These are phyloP conservation scores for Tripidium arundinaceum DNA, from an alignment of 202 grass and related monocot genomes.

Conservation along the genomic window DNA sequence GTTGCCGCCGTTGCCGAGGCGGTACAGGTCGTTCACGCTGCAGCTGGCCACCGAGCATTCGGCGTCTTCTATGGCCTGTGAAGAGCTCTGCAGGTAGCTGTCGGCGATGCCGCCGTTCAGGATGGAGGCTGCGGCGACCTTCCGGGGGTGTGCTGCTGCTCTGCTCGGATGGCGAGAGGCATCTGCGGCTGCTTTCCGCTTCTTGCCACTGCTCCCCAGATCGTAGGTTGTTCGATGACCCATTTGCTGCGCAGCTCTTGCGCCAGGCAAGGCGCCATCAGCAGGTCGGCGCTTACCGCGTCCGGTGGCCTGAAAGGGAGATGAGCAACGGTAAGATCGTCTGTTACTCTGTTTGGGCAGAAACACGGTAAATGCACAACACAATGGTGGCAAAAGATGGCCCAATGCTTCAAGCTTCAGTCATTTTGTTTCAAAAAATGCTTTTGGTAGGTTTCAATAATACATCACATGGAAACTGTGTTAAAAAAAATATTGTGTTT, in stretches of 20 bases:
- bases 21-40: constrained; percentile 35
- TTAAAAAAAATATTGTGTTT: background rate
- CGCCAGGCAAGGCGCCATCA: background rate
- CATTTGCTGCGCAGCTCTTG: background rate
- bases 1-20: background rate
- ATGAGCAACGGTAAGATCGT: background rate
- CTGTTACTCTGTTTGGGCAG: background rate
- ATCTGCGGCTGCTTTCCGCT: constrained; percentile 29
- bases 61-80: constrained; percentile 31
- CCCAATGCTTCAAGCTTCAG: background rate
- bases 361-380: background rate
- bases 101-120: background rate
- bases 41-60: constrained; percentile 79
- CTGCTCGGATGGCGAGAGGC: constrained; percentile 17
- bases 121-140: no score
- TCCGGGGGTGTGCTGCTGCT: background rate
- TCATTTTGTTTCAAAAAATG: no score
- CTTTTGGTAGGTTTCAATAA: background rate
- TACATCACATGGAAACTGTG: background rate
- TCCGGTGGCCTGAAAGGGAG: constrained; percentile 19
- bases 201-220: constrained; percentile 8
- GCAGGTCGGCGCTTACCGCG: constrained; percentile 1
- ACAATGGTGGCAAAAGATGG: background rate
- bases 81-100: background rate
- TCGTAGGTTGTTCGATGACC: background rate